A percentile compares a stretch with the other conserved stretches of the same genome.
Evolutionary conservation across 2,329 filamentous ascomycete genomes (phyloP).

Genomic region (Aureobasidium sp.): DNA sequence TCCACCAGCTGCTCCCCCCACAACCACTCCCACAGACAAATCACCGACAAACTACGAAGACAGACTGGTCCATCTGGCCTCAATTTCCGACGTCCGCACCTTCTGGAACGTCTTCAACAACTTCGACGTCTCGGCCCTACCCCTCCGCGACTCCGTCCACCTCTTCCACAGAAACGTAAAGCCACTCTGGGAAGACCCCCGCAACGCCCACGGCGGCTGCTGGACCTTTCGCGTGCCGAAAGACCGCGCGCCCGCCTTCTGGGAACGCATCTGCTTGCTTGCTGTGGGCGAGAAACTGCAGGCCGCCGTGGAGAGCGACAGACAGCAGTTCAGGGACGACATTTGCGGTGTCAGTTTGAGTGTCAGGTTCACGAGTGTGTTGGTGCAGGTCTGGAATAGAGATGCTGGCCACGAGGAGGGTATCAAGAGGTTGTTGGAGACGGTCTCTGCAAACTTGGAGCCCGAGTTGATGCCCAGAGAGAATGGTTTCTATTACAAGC

Average conservation of each 20-base stretch:
- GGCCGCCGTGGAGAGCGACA: conserved; percentile 53
- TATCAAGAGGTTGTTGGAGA: conserved; percentile 63
- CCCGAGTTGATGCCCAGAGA: conserved; percentile 62
- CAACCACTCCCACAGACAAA: conserved; percentile 11
- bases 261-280: conserved; percentile 72
- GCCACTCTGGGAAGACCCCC: conserved; percentile 76
- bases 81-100: conserved; percentile 39
- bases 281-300: conserved; percentile 78
- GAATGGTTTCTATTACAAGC: conserved; percentile 63
- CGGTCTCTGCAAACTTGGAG: conserved; percentile 65
- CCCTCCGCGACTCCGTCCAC: conserved; percentile 60
- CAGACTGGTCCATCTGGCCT: conserved; percentile 38
- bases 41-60: conserved; percentile 31
- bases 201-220: conserved; percentile 76
- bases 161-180: conserved; percentile 76
- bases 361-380: conserved; percentile 79
- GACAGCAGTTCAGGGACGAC: conserved; percentile 60
- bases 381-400: conserved; percentile 90
- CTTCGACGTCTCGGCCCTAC: conserved; percentile 65
- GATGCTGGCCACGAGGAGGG: conserved; percentile 73
- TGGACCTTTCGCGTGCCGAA: conserved; percentile 92
- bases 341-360: conserved; percentile 82
- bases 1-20: background rate
- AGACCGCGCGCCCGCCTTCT: conserved; percentile 60
- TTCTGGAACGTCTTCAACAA: conserved; percentile 54